Conservation (phyloP, 2,329 filamentous ascomycete genomes). For the Ophiostoma fasciatum region DNA sequence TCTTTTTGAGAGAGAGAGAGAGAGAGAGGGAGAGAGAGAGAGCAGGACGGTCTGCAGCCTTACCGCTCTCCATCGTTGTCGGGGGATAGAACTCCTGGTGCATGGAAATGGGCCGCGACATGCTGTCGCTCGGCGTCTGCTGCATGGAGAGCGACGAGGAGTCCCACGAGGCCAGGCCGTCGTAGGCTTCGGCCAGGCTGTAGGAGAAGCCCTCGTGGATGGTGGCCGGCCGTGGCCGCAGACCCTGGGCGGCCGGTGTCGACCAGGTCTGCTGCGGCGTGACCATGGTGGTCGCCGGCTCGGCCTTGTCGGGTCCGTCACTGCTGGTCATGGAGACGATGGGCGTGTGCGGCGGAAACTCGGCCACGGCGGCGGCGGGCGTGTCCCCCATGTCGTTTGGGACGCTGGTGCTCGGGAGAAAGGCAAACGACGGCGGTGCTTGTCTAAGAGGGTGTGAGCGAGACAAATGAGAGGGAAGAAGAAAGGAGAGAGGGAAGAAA, state of each 20-base stretch:
- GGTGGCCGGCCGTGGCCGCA: slow-evolving; percentile 39
- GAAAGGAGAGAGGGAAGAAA: slow-evolving; percentile 20
- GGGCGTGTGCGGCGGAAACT: slow-evolving; percentile 26
- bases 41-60: slow-evolving; percentile 16
- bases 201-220: slow-evolving; percentile 49
- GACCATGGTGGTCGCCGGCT: slow-evolving; percentile 23
- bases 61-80: slow-evolving; percentile 33
- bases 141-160: slow-evolving; percentile 37
- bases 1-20: too few relatives aligned
- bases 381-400: slow-evolving; percentile 1
- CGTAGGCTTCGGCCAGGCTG: slow-evolving; percentile 38
- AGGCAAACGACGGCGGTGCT: slow-evolving; percentile 31
- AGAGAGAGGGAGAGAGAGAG: too few relatives aligned
- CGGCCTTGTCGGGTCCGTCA: slow-evolving; percentile 32
- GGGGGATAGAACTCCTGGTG: slow-evolving; percentile 42
- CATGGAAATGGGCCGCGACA: slow-evolving; percentile 40
- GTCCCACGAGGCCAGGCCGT: slow-evolving; percentile 41
- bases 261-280: slow-evolving; percentile 37
- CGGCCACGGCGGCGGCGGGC: too few relatives aligned
- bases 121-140: slow-evolving; percentile 33
- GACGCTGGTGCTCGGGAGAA: slow-evolving; percentile 25
- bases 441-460: slow-evolving; percentile 18
- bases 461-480: background rate
- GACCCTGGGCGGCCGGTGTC: slow-evolving; percentile 35
- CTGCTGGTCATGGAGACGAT: slow-evolving; percentile 31